Base-by-base conservation (phyloP, 306 rosid species). In the Pterocarpus macrocarpus region DNA sequence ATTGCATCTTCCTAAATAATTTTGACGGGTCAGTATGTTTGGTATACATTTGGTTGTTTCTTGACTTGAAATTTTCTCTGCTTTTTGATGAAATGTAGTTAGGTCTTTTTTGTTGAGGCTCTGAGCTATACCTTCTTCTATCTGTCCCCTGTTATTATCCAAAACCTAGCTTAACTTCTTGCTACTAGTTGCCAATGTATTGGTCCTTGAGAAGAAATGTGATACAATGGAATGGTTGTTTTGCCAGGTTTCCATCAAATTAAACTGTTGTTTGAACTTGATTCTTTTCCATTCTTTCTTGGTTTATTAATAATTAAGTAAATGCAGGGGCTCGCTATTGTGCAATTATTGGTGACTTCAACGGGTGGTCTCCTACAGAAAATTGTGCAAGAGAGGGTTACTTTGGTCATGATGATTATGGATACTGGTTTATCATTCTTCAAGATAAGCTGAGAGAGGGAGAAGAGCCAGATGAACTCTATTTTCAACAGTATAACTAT, bases 341-440 rank as follows among this genome's bases (percentile, higher is more conserved):
- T 82, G 98, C 99, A 44, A 77, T 95, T 82, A 53, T 91, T 50
- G 97, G 92, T 69, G 98, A 95, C 86, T 91, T 95, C 89, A 95
- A 95, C 79, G 93, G 81, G 3, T 95, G 97, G 99, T 93, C 95
- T 58, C 90, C 96, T 57, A 91, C 94, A 30, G 97, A 93, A 84
- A 89, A 93, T 84, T 86, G 86, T 90, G 97, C 99, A 38, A 90
- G 94, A 85, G 98, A 95, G 84, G 95, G 97, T 82, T 90, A 79
- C 87, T 89, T 88, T 69, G 99, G 99, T 49, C 97, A 89, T 64
- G 99, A 95, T 84, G 99, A 95, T 87, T 93, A 79, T 83, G 98
- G 99, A 77, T 95, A 91, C 81, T 95, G 99, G 99, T 95, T 95
- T 83, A 84, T 95, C 83, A 87, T 95, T 86, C 94, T 95, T 17